phyloP scores from a whole-genome alignment of 2,329 filamentous ascomycete species.

The Rutstroemia sp. region DNA sequence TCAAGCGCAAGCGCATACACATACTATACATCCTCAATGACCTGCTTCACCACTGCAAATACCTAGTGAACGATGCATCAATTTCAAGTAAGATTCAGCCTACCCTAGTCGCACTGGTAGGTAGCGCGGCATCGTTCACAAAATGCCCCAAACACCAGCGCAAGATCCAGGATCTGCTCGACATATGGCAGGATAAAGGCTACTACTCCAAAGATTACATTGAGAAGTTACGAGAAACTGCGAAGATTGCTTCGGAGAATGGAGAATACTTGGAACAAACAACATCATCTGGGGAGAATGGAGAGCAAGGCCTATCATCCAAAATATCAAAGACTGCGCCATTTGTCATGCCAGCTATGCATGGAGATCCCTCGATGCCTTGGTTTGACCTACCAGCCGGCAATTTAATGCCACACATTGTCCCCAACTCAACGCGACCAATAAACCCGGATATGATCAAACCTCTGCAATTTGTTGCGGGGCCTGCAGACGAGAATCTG shows the following conservation, averaged over 20 bases:
- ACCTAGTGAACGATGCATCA: constrained; percentile 39
- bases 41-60: constrained; percentile 61
- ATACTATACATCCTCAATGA: constrained; percentile 75
- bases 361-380: constrained; percentile 65
- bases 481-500: constrained; percentile 60
- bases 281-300: constrained; percentile 6
- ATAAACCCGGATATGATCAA: constrained; percentile 66
- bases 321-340: constrained; percentile 53
- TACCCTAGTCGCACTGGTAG: constrained; percentile 54
- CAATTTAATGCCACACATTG: constrained; percentile 72
- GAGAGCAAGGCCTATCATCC: constrained; percentile 32
- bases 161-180: constrained; percentile 57
- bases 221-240: constrained; percentile 50
- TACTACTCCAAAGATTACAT: constrained; percentile 53
- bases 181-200: constrained; percentile 60
- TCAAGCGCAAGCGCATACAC: constrained; percentile 64
- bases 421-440: constrained; percentile 65
- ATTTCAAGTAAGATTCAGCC: constrained; percentile 52
- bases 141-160: constrained; percentile 57
- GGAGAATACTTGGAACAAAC: constrained; percentile 24
- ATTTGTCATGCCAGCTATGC: constrained; percentile 65
- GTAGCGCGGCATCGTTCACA: constrained; percentile 47
- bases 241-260: constrained; percentile 36
- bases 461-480: constrained; percentile 61
- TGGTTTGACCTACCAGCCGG: constrained; percentile 80